Percentiles rank a stretch among this genome's conserved stretches.
Conservation (phyloP, 176 grass and related monocot species). For the Alopecurus myosuroides region DNA sequence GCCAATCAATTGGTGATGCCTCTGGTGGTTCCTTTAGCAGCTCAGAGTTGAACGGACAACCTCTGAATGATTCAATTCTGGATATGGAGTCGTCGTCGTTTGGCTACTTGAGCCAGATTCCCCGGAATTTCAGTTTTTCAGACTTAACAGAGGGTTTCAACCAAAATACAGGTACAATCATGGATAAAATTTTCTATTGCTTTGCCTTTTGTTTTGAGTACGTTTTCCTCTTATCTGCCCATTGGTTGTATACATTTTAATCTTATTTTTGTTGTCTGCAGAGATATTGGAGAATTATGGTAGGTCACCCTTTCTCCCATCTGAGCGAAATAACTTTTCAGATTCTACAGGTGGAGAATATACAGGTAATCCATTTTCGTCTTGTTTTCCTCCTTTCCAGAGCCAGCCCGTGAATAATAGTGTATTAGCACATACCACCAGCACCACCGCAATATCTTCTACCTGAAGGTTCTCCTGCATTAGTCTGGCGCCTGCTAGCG, state of each 20-base stretch:
- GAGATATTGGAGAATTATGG: conserved; percentile 85
- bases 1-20: conserved; percentile 71
- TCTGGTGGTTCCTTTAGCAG: conserved; percentile 89
- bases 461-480: neutral
- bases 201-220: neutral
- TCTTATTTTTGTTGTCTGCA: conserved; percentile 23
- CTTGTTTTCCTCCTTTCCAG: neutral
- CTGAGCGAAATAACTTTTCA: conserved; percentile 81
- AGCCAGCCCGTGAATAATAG: neutral
- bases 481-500: neutral
- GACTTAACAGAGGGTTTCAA: conserved; percentile 86
- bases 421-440: neutral
- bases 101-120: conserved; percentile 79
- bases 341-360: conserved; percentile 67
- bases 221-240: neutral
- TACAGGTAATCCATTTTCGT: conserved; percentile 27
- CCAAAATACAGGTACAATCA: conserved; percentile 64
- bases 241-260: neutral
- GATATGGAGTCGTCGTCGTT: conserved; percentile 80
- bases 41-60: conserved; percentile 89
- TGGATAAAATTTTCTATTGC: neutral
- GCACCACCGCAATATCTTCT: neutral
- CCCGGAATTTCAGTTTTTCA: conserved; percentile 84
- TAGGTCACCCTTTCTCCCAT: conserved; percentile 58
- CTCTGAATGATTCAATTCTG: conserved; percentile 58